Conservation (phyloP, 139 green algal species). For the Eudorina sp. region DNA sequence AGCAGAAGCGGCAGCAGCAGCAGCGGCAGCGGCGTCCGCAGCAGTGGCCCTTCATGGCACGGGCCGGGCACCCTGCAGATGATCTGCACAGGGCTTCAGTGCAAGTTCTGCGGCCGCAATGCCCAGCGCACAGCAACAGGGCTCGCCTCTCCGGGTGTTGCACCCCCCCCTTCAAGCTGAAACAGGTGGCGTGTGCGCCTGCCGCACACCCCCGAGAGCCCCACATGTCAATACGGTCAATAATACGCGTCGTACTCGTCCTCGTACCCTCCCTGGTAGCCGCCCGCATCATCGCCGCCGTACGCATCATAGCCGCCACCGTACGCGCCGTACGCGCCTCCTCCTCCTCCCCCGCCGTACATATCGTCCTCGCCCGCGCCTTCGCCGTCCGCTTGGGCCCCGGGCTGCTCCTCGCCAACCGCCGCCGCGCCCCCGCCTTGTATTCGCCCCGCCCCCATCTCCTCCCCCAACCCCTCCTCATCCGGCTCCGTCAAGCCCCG, state of each 20-base stretch:
- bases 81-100: too few relatives aligned
- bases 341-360: neutral
- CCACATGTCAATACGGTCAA: too few relatives aligned
- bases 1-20: too few relatives aligned
- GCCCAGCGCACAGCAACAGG: too few relatives aligned
- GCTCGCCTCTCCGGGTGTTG: too few relatives aligned
- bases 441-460: neutral
- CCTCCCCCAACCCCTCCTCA: neutral
- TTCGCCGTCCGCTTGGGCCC: neutral
- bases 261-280: slow-evolving; percentile 20
- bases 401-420: neutral
- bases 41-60: too few relatives aligned
- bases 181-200: too few relatives aligned
- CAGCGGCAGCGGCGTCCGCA: too few relatives aligned
- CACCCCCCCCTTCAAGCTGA: too few relatives aligned
- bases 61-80: too few relatives aligned
- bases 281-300: neutral
- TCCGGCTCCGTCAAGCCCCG: neutral
- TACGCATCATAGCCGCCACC: neutral
- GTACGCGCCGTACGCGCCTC: neutral
- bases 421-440: neutral
- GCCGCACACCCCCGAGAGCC: too few relatives aligned
- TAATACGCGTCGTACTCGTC: slow-evolving; percentile 40
- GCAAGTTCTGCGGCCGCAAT: too few relatives aligned
- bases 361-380: neutral